These are phyloP conservation scores for Penicillium bovifimosum DNA, from an alignment of 495 filamentous ascomycete genomes.

Conservation along the genomic window DNA sequence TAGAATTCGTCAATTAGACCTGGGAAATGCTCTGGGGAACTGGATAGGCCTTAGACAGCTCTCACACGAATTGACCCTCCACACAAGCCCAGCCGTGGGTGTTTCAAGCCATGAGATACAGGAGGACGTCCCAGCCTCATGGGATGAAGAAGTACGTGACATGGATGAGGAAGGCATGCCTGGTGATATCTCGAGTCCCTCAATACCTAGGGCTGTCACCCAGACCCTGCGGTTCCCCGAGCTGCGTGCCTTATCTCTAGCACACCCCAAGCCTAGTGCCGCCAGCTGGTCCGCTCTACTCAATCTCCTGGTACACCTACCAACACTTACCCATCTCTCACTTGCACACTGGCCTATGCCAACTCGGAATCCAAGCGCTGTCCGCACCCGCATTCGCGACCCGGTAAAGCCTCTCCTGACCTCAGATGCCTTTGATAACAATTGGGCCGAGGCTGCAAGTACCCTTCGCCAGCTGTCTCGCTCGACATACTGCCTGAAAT, in stretches of 20 bases:
- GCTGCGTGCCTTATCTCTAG: conserved; percentile 49
- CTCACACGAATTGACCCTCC: conserved; percentile 43
- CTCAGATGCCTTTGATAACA: conserved; percentile 42
- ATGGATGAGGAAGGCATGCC: conserved; percentile 30
- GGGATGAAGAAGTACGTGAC: conserved; percentile 25
- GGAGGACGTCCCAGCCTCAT: conserved; percentile 30
- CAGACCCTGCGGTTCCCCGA: conserved; percentile 40
- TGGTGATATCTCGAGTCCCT: conserved; percentile 9
- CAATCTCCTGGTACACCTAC: conserved; percentile 52
- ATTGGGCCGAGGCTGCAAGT: conserved; percentile 64
- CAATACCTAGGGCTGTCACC: conserved; percentile 41
- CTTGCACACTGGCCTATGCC: conserved; percentile 78
- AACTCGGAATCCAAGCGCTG: conserved; percentile 56
- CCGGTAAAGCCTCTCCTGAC: conserved; percentile 37
- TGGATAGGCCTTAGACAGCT: conserved; percentile 57
- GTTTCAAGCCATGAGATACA: conserved; percentile 1
- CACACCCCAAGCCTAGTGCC: conserved; percentile 31
- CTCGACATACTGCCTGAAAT: conserved; percentile 64
- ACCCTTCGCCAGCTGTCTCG: conserved; percentile 64
- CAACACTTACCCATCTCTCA: conserved; percentile 68
- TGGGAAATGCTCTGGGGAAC: conserved; percentile 54
- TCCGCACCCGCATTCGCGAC: conserved; percentile 37
- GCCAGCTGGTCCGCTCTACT: conserved; percentile 67
- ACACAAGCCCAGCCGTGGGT: conserved; percentile 11
- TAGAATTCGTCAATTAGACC: conserved; percentile 56